Conservation (phyloP, 345 rosid genomes). For the Sisymbrium altissimum region DNA sequence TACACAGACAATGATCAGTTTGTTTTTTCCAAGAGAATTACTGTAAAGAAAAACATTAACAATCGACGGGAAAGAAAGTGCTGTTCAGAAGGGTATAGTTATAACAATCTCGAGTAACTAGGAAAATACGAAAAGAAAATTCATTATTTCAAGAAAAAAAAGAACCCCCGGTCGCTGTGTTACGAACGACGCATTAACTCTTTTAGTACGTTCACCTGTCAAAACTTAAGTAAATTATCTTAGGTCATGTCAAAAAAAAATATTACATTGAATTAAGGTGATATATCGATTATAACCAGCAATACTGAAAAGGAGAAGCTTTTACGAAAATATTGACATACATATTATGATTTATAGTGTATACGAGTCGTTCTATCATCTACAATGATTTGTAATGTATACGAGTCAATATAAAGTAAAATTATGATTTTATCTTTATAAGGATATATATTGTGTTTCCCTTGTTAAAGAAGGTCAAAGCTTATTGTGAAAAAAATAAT, state of each 20-base stretch:
- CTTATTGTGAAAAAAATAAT: neutral
- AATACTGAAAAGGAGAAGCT: neutral
- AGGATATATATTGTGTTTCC: neutral
- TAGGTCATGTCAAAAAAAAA: neutral
- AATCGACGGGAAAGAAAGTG: neutral
- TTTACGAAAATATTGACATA: neutral
- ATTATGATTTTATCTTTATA: neutral
- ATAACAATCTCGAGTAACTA: neutral
- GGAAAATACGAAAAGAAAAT: neutral
- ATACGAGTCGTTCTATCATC: neutral
- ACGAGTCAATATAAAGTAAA: constrained; percentile 15
- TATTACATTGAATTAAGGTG: neutral
- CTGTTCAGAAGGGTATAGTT: neutral
- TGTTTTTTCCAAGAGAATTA: constrained; percentile 22
- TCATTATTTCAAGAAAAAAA: neutral
- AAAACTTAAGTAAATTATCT: neutral
- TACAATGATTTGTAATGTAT: constrained; percentile 7
- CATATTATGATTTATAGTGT: constrained; percentile 4
- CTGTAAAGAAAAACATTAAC: neutral
- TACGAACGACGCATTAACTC: no score
- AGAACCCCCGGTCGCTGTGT: no score
- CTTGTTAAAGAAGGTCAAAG: constrained; percentile 10
- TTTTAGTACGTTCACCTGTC: no score
- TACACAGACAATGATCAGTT: constrained; percentile 34
- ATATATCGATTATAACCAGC: neutral